Base-by-base conservation (phyloP, 2,329 filamentous ascomycete species). In the Aspergillus spinulosporus region DNA sequence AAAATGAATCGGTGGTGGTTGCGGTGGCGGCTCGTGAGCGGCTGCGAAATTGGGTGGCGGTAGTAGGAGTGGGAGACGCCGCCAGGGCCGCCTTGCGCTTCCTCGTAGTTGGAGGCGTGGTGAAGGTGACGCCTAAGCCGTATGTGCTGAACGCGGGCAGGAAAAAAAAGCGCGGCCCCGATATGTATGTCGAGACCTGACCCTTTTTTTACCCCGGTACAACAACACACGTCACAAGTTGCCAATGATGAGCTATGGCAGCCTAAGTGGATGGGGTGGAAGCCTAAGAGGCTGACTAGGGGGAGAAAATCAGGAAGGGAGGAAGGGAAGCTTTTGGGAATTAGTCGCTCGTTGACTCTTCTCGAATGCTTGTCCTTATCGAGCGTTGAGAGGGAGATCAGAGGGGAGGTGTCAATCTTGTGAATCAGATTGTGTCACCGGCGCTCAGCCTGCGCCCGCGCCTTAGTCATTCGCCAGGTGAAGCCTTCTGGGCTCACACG, bases 81-180 rank as follows among this genome's bases (percentile, higher is more conserved):
- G 68, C 76, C 73, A 80, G 78, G 70, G 73, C 73, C 71, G 79
- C 80, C 74, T 81, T 82, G 69, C 80, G 74, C 71, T 82, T 82
- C 66, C 73, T 80, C 56, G 74, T 73, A 69, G 71, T 73, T 66
- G 80, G 77, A 78, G 79, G 76, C 81, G 81, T 82, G 72, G 73
- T 82, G 80, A 71, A 72, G 39, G 52, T 60, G 60, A 48, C 21
- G 21, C 21, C 21, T 21, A 59, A 64, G 58, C 50, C 49, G 52
- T 58, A 61, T 62, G 65, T 63, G 64, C 56, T 64, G 64, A 9
- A 60, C 48, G 45, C 59, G 54, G 55, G 32, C 37, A 21, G 21
- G 21, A 21, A 56, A 59, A 63, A 61, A 64, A 59, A 66, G 59
- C 51, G 48, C 51, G 58, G 60, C 45, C 62, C 64, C 58, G 61